Evolutionary conservation across 495 filamentous ascomycete species (phyloP).

Genomic region (Aspergillus sclerotioniger): DNA sequence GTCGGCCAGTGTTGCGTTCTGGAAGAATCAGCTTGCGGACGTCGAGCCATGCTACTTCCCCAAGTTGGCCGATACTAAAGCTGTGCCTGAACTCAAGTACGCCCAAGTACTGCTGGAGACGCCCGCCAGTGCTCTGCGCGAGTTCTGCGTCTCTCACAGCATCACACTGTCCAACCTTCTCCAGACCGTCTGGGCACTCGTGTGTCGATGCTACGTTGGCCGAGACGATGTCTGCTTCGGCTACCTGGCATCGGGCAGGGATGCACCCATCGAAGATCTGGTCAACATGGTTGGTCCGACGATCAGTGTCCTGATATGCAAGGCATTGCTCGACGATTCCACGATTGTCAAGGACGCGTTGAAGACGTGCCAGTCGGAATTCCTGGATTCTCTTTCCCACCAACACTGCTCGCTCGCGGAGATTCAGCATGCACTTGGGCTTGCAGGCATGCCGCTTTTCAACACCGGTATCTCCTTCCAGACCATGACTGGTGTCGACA

Average conservation of each 20-base stretch:
- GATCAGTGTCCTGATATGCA: constrained; percentile 13
- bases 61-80: not conserved
- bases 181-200: constrained; percentile 11
- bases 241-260: constrained; percentile 12
- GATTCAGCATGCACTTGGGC: constrained; percentile 13
- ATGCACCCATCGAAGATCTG: constrained; percentile 13
- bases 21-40: constrained; percentile 16
- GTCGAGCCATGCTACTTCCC: constrained; percentile 11
- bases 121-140: not conserved
- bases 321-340: not conserved
- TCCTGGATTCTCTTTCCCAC: constrained; percentile 11
- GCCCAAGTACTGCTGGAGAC: not conserved
- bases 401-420: constrained; percentile 13
- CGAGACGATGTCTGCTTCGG: constrained; percentile 11
- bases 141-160: constrained; percentile 5
- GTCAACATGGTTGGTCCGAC: constrained; percentile 12
- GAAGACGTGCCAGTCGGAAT: constrained; percentile 9
- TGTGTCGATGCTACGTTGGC: constrained; percentile 10
- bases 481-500: not conserved
- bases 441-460: constrained; percentile 9
- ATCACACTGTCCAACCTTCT: constrained; percentile 14
- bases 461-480: constrained; percentile 16
- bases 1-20: constrained; percentile 5
- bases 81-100: not conserved
- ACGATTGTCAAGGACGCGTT: constrained; percentile 3